These are phyloP conservation scores for Fraxinus quadrangulata DNA, from an alignment of 257 asterid species.

Conservation along the genomic window DNA sequence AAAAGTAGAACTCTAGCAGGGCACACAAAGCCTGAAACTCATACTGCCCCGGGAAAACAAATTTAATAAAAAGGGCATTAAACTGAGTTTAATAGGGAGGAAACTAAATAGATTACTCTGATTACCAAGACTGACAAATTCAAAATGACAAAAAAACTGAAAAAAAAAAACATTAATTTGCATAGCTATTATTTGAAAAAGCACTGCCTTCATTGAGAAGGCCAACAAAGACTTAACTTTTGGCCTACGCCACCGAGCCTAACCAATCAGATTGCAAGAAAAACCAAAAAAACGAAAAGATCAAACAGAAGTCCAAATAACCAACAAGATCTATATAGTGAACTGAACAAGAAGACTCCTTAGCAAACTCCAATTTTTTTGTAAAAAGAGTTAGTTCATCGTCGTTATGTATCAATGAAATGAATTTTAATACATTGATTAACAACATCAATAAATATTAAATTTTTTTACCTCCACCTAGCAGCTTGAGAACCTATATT, in stretches of 20 bases:
- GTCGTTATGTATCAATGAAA: neutral
- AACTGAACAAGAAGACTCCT: neutral
- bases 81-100: neutral
- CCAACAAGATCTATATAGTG: conserved; percentile 1
- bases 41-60: neutral
- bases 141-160: neutral
- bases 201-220: neutral
- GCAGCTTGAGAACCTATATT: neutral
- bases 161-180: too few relatives aligned
- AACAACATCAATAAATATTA: neutral
- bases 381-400: neutral
- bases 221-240: neutral
- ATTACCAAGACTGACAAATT: neutral
- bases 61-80: neutral
- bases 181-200: too few relatives aligned
- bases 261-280: conserved; percentile 4
- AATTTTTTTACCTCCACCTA: neutral
- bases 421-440: neutral
- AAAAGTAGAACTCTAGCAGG: neutral
- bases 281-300: neutral
- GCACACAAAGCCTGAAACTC: neutral
- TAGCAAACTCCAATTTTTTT: neutral
- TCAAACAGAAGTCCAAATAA: neutral
- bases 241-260: neutral
- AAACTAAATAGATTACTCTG: neutral